A percentile compares a stretch with the other conserved stretches of the same genome.
phyloP scores from a whole-genome alignment of 1,139 yeast genomes.

The Protomyces inundatus region DNA sequence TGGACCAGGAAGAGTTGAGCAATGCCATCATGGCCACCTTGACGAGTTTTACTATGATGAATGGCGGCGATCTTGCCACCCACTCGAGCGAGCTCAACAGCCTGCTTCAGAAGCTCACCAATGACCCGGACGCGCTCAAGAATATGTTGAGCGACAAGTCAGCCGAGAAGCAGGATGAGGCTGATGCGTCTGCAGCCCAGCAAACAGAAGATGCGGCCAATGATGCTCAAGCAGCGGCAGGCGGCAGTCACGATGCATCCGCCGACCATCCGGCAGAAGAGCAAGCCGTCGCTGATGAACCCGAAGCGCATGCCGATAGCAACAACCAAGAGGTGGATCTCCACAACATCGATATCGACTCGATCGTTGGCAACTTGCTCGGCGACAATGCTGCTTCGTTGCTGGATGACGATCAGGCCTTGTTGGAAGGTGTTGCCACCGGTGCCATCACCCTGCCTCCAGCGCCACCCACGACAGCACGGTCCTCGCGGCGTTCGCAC shows the following conservation, averaged over 20 bases:
- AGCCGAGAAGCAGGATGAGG: neutral
- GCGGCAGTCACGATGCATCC: neutral
- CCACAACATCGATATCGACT: neutral
- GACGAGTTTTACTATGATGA: slow-evolving; percentile 10
- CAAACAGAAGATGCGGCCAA: neutral
- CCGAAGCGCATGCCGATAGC: neutral
- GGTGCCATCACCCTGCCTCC: neutral
- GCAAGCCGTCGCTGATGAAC: neutral
- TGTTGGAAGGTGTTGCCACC: neutral
- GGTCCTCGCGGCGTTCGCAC: neutral
- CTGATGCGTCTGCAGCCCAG: neutral
- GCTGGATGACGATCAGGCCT: neutral
- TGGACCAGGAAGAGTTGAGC: slow-evolving; percentile 15
- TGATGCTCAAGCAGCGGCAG: neutral
- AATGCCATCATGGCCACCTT: slow-evolving; percentile 21
- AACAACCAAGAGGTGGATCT: neutral
- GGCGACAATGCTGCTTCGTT: neutral
- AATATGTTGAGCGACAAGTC: slow-evolving; percentile 7
- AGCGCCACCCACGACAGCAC: neutral
- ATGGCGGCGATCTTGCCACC: slow-evolving; percentile 5
- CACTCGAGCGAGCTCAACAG: slow-evolving; percentile 12
- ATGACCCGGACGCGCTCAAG: slow-evolving; percentile 10
- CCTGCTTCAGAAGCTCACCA: slow-evolving; percentile 10
- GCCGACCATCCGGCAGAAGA: neutral
- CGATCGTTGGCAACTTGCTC: neutral